Percentiles rank a stretch among this genome's conserved stretches.
Conservation (phyloP, 164 flowering plant genomes). For the Piper betle region DNA sequence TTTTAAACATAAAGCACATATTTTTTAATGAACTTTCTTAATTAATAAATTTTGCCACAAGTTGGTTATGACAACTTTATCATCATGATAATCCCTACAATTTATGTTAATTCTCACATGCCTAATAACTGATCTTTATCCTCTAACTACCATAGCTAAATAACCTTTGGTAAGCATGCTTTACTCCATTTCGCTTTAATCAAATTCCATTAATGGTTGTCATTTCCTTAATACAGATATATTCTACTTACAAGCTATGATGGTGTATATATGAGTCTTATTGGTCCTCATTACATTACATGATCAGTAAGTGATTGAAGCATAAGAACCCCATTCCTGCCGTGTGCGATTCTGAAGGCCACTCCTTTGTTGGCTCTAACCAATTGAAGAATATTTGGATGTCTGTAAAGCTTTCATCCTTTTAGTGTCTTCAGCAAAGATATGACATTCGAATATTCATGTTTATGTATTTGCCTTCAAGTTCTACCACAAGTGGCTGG, state of each 20-base stretch:
- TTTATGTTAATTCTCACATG: constrained; percentile 3
- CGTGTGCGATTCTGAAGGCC: background rate
- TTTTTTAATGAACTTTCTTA: background rate
- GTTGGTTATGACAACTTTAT: background rate
- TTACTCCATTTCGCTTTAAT: background rate
- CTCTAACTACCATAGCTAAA: too few relatives aligned
- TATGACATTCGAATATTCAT: constrained; percentile 6
- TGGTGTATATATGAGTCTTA: background rate
- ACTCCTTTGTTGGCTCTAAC: constrained; percentile 2
- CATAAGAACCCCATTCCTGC: constrained; percentile 7
- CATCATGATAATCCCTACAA: background rate
- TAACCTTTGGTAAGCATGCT: background rate
- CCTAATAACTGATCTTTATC: background rate
- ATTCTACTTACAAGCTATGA: background rate
- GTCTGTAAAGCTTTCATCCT: constrained; percentile 7
- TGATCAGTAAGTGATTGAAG: constrained; percentile 6
- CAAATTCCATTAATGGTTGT: background rate
- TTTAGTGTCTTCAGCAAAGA: background rate
- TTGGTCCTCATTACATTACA: background rate
- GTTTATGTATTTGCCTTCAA: background rate
- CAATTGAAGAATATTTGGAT: constrained; percentile 5
- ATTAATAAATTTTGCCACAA: background rate
- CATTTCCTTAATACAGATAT: too few relatives aligned
- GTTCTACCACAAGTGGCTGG: background rate
- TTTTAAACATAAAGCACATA: background rate